Base-by-base conservation (phyloP, 805 yeast species). In the Candida multigemmis region DNA sequence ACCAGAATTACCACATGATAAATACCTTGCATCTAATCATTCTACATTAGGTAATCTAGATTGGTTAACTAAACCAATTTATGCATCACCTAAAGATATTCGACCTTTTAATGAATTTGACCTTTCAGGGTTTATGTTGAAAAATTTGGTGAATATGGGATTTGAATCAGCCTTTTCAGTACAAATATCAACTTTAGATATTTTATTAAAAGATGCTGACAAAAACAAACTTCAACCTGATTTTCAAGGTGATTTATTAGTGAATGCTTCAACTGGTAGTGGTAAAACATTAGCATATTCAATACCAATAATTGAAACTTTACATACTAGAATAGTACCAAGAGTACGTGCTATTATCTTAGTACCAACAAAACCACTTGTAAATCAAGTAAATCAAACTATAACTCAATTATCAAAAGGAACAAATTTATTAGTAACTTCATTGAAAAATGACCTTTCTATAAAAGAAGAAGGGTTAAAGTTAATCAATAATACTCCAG, bases 181-280 rank as follows among this genome's bases (percentile, higher is more conserved):
- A 6, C 95, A 84, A 48, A 56, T 73, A 3, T 67, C 74, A 3
- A 82, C 82, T 2, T 59, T 83, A 29, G 70, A 76, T n/a, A 46
- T 65, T 16, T 42, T 68, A 21, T 49, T 76, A 18, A 46, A 49
- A 38, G 75, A 66, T 40, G 49, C 65, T 38, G 40, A 55, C 33
- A 37, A 49, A 35, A 58, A 55, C 32, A 40, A 46, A 21, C 38
- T 66, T 12, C 51, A 52, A 12, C 78, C 83, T 1, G 73, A 65
- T 28, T 60, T 70, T 22, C 60, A 62, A 31, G 89, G 89, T 14
- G 94, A 91, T 52, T 51, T 86, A 12, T 59, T 89, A 23, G 94
- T 89, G 5, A 87, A 89, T 52, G 94, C 98, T 2, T 73, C 93
- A 7, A 89, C 98, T 0, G 98, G 98, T 22, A 81, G 94, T 0